Evolutionary conservation across 257 asterid species (phyloP), one percentile per base, ranked within the genome.

Genomic region (Fraxinus quadrangulata): DNA sequence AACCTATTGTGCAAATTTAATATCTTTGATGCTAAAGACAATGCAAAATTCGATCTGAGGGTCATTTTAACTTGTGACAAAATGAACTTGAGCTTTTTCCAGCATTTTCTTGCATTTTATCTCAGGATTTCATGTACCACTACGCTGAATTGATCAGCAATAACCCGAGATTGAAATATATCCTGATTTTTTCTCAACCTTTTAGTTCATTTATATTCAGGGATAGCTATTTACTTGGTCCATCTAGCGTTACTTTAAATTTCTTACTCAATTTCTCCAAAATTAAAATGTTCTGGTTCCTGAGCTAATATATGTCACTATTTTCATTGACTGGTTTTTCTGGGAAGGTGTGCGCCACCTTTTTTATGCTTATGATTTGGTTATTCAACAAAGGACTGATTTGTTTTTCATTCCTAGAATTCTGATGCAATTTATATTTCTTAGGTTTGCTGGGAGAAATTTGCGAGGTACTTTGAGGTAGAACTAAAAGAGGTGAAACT

Each of bases 381-480:
- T 51, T 51, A 51, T 17, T 9, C 63, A 17, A 17, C 9, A 19
- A 51, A 51, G 63, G 23, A 51, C 63, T 51, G 63, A 24, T 51
- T 51, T 51, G 8, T 51, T 51, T 23, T 9, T 51, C 21, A 17
- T 77, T 56, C 26, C 51, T 12, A 6, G 51, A 45, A 12, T n/a
- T 71, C 21, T 54, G 37, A 49, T 40, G 47, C 54, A 45, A 61
- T 37, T 51, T 76, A 72, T 26, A 5, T 71, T 2, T 59, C 9
- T 54, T 56, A 89, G 97, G 96, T 92, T 76, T 92, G 96, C 81
- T 90, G 96, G 97, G 94, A 92, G 73, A 92, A 92, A 83, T 92
- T 92, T 66, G 94, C 92, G 0, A 86, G 92, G 82, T 92, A 89
- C 84, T 92, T 90, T 59, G 97, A 90, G 81, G 97, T 92, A 47